A percentile compares a stretch with the other conserved stretches of the same genome.
phyloP scores from a whole-genome alignment of 139 green algal genomes.

The Coelastrella sp. region DNA sequence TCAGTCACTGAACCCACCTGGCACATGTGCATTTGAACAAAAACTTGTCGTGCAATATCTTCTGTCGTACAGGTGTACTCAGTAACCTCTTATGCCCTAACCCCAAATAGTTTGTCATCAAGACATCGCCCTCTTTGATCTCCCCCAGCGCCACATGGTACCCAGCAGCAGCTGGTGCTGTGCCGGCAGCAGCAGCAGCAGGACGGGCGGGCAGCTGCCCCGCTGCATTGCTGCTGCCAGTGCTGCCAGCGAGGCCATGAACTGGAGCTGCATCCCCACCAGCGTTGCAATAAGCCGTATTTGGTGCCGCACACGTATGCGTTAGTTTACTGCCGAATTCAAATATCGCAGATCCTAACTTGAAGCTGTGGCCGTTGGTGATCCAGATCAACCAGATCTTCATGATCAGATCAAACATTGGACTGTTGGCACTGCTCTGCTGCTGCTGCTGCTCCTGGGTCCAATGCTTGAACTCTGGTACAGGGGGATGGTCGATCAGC shows the following conservation, averaged over 20 bases:
- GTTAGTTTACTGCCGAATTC: slow-evolving; percentile 34
- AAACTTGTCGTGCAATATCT: slow-evolving; percentile 33
- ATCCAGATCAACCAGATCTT: slow-evolving; percentile 38
- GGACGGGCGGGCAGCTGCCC: neutral
- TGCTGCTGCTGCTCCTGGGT: slow-evolving; percentile 11
- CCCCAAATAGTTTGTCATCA: slow-evolving; percentile 39
- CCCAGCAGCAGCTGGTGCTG: slow-evolving; percentile 1
- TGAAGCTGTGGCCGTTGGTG: slow-evolving; percentile 33
- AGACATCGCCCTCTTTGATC: slow-evolving; percentile 1
- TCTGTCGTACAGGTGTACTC: slow-evolving; percentile 22
- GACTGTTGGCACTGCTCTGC: neutral
- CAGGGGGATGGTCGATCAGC: slow-evolving; percentile 22
- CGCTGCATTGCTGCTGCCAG: neutral
- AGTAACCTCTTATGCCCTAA: slow-evolving; percentile 35
- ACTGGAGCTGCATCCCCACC: slow-evolving; percentile 9
- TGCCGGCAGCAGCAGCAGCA: neutral
- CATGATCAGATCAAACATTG: neutral
- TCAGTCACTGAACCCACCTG: neutral
- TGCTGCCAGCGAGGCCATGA: neutral
- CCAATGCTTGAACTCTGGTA: neutral
- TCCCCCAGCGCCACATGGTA: slow-evolving; percentile 17
- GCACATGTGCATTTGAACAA: slow-evolving; percentile 27
- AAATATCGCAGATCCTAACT: slow-evolving; percentile 16
- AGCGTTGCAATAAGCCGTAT: slow-evolving; percentile 31
- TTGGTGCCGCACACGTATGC: neutral